Evolutionary conservation across 2,329 filamentous ascomycete genomes (phyloP).

Genomic region (Claviceps humidiphila): DNA sequence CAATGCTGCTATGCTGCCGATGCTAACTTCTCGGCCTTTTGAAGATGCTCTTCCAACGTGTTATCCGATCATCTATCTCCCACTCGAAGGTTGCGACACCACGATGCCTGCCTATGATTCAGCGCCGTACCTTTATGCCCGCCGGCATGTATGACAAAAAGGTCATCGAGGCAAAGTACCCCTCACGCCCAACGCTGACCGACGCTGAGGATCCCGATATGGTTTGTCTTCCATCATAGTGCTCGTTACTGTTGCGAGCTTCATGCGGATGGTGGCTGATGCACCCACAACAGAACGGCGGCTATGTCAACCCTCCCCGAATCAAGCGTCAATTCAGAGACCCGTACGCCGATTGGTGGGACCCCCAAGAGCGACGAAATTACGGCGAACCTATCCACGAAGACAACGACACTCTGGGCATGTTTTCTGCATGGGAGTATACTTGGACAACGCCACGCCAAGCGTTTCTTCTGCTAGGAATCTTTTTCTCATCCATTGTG

Average conservation of each 20-base stretch:
- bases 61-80: constrained; percentile 35
- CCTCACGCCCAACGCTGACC: constrained; percentile 31
- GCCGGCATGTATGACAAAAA: constrained; percentile 31
- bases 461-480: constrained; percentile 53
- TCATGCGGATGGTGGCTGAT: constrained; percentile 11
- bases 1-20: background rate
- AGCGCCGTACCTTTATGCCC: constrained; percentile 46
- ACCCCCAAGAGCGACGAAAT: constrained; percentile 93
- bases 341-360: constrained; percentile 90
- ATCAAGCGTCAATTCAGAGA: constrained; percentile 88
- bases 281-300: constrained; percentile 52
- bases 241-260: background rate
- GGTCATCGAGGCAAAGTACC: constrained; percentile 38
- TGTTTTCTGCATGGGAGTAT: constrained; percentile 83
- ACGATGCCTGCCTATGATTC: constrained; percentile 38
- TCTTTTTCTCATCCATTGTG: constrained; percentile 51
- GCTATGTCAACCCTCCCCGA: constrained; percentile 64
- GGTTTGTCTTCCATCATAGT: constrained; percentile 31
- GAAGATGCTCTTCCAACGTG: constrained; percentile 49
- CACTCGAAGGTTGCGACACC: constrained; percentile 31
- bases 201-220: constrained; percentile 53
- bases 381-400: constrained; percentile 94
- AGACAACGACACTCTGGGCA: constrained; percentile 83
- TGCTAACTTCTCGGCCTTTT: constrained; percentile 1
- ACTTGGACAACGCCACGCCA: constrained; percentile 64